Evolutionary conservation across 805 yeast genomes (phyloP).

Genomic region (Kuraishia hungarica): DNA sequence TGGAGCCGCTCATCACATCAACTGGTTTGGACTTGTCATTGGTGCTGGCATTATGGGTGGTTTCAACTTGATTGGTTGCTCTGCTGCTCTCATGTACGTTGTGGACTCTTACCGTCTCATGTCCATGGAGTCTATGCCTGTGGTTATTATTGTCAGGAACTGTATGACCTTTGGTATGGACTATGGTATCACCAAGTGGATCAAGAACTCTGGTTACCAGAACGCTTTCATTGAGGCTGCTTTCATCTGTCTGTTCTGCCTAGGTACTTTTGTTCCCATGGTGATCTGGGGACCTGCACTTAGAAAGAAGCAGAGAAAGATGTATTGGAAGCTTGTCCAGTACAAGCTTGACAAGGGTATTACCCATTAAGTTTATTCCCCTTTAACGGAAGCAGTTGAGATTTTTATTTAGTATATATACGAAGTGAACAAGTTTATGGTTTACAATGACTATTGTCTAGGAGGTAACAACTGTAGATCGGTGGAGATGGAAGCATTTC

Average conservation of each 20-base stretch:
- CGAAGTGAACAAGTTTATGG: neutral
- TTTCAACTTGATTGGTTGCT: conserved; percentile 42
- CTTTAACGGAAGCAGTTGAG: no score
- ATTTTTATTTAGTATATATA: no score
- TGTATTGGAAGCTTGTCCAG: conserved; percentile 21
- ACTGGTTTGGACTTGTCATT: conserved; percentile 47
- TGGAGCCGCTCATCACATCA: conserved; percentile 45
- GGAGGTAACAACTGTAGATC: no score
- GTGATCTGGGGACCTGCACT: conserved; percentile 24
- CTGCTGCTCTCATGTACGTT: conserved; percentile 41
- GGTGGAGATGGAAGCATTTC: no score
- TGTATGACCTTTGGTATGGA: conserved; percentile 51
- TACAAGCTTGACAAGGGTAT: neutral
- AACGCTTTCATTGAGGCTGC: conserved; percentile 55
- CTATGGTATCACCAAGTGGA: conserved; percentile 55
- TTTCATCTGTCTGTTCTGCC: conserved; percentile 37
- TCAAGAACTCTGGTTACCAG: conserved; percentile 40
- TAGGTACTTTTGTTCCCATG: conserved; percentile 35
- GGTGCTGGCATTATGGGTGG: conserved; percentile 55
- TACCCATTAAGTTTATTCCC: neutral
- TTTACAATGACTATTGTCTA: no score
- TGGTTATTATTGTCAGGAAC: conserved; percentile 48
- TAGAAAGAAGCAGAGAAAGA: conserved; percentile 23
- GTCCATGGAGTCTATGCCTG: conserved; percentile 44
- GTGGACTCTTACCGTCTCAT: conserved; percentile 49